Base-by-base conservation (phyloP, 1,139 yeast genomes). In the Pichia sp. region DNA sequence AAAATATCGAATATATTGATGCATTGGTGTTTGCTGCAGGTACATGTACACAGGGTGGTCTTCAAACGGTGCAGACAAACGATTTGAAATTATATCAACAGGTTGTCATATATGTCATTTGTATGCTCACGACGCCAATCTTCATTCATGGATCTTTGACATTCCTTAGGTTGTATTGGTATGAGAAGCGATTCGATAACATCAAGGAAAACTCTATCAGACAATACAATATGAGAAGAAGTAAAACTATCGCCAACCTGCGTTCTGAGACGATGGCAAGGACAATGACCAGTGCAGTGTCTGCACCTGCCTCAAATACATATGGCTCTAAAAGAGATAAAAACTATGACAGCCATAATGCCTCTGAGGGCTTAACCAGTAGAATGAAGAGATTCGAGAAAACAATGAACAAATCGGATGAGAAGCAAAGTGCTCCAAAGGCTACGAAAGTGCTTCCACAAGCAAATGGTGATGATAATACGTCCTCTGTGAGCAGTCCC, bases 1-100 rank as follows among this genome's bases (percentile, higher is more conserved):
- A 64, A 38, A 77, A 82, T 51, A 63, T 77, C 26, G 43, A 56
- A 5, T 93, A 88, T 54, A 77, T 85, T 30, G 97, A 93, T 62
- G 75, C 83, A 2, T 61, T 93, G 28, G 86, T 87, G 58, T 64
- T 85, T 39, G 70, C 87, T 0, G 62, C 78, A 6, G 91, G 94
- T 5, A 76, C 91, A 0, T 63, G 81, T 4, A 86, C 98, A 1
- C 96, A 88, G 54, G 95, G 96, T 1, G 99, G 99, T 0, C 63
- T 93, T 40, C 86, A 86, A 52, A 79, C 96, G 0, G 66, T 83
- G 16, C 74, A 86, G 52, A 49, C 80, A 27, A 84, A 84, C 52
- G 57, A 62, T 0, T 49, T 85, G 41, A 60, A 66, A 1, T 58
- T 84, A 32, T 88, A 80, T 60, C 97, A 91, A 58, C 96, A 88